Base-by-base conservation (phyloP, 202 grass and related monocot genomes). In the Elaeis oleifera region DNA sequence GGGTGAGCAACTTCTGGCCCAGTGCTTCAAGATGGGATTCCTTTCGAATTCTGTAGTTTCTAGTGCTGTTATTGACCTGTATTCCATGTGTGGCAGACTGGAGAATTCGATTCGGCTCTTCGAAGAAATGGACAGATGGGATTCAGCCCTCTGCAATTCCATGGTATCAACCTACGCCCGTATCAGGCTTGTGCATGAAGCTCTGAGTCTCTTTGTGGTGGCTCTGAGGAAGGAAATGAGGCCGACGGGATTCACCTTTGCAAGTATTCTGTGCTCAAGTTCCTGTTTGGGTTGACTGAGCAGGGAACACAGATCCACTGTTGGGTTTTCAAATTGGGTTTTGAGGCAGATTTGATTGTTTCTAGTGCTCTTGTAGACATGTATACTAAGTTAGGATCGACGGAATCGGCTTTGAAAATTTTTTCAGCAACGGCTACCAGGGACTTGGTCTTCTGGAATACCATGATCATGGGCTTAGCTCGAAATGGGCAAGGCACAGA, bases 371-470 rank as follows among this genome's bases (percentile, higher is more conserved):
- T 97, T 3, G 18, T 83, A 25, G 84, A 97, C 73, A 83, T 97
- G 79, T 97, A 97, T 70, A 75, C 68, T 68, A 97, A 97, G 64
- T 85, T 91, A 58, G 84, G 87, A 71, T 86, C 70, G 29, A 49
- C 68, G 16, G 74, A 89, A 50, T 31, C 59, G 67, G 81, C 84
- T 22, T 65, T 61, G 2, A 73, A 74, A 70, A 74, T 91, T 16
- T 97, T 89, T 60, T 74, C 11, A 22, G 32, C 11, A 14, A 71
- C 81, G 71, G 22, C 23, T 72, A 4, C 59, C 21, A 88, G 78
- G 54, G 92, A 97, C 76, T 71, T 91, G 68, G 74, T 97, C 20
- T 79, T 74, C 59, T 91, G 84, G 84, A 91, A 91, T 77, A 86
- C 79, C 15, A 81, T 91, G 73, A 78, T 90, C n/a, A 76, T 86